These are phyloP conservation scores for Lactarius psammicola DNA, from an alignment of 768 basidiomycete genomes.

Conservation along the genomic window DNA sequence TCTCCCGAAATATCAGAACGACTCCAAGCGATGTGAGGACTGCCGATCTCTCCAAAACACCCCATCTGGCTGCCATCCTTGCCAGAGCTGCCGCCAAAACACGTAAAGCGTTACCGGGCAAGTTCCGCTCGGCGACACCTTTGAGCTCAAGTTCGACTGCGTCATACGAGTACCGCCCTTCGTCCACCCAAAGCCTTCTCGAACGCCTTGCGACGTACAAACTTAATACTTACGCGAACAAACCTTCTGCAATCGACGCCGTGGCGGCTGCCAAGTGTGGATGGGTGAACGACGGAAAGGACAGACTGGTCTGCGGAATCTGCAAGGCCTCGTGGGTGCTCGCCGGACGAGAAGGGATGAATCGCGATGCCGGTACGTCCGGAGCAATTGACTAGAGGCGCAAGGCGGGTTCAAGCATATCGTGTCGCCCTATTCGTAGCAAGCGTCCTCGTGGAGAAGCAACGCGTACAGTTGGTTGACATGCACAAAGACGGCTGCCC, in stretches of 20 bases:
- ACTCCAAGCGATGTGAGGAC: constrained; percentile 32
- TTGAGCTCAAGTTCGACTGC: constrained; percentile 34
- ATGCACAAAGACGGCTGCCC: constrained; percentile 82
- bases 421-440: constrained; percentile 42
- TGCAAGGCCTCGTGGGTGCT: constrained; percentile 76
- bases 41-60: constrained; percentile 50
- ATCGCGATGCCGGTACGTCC: constrained; percentile 71
- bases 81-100: constrained; percentile 60
- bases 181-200: constrained; percentile 71
- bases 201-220: constrained; percentile 75
- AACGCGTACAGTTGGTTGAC: constrained; percentile 59
- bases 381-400: constrained; percentile 26
- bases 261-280: constrained; percentile 81
- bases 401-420: constrained; percentile 3
- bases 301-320: constrained; percentile 69
- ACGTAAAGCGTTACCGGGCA: constrained; percentile 50
- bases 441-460: constrained; percentile 70
- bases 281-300: constrained; percentile 82
- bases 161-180: constrained; percentile 70
- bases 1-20: constrained; percentile 19
- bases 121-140: constrained; percentile 37
- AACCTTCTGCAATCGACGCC: constrained; percentile 69
- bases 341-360: constrained; percentile 66
- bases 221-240: constrained; percentile 76
- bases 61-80: constrained; percentile 69